A percentile compares a stretch with the other conserved stretches of the same genome.
Conservation (phyloP, 495 filamentous ascomycete species). For the Aspergillus coremiiformis region DNA sequence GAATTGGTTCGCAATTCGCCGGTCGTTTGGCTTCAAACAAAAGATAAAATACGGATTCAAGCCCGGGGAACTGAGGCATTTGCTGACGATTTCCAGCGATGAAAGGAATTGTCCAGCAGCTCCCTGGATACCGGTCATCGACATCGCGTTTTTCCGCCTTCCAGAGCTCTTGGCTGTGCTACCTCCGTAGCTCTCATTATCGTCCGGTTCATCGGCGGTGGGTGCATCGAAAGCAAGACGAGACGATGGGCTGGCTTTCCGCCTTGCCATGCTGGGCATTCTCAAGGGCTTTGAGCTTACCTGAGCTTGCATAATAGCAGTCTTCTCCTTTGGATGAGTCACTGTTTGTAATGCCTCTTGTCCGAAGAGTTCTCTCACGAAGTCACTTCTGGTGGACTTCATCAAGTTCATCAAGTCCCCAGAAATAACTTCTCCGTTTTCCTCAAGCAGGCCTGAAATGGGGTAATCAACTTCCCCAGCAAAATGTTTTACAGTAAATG, state of each 20-base stretch:
- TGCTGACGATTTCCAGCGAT: slow-evolving; percentile 80
- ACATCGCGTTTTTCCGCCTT: slow-evolving; percentile 33
- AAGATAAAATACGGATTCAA: slow-evolving; percentile 94
- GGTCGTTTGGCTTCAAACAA: slow-evolving; percentile 94
- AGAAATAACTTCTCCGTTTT: slow-evolving; percentile 92
- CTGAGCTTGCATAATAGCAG: slow-evolving; percentile 89
- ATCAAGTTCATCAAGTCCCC: slow-evolving; percentile 95
- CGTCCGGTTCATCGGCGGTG: slow-evolving; percentile 45
- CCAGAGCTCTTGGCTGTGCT: slow-evolving; percentile 28
- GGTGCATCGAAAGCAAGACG: slow-evolving; percentile 26
- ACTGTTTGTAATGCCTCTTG: slow-evolving; percentile 88
- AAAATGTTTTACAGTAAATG: slow-evolving; percentile 89
- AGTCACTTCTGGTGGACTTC: slow-evolving; percentile 75
- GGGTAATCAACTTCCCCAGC: slow-evolving; percentile 96
- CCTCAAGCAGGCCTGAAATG: slow-evolving; percentile 74
- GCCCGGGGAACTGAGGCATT: slow-evolving; percentile 69
- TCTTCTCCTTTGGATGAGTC: slow-evolving; percentile 81
- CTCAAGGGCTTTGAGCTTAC: slow-evolving; percentile 90
- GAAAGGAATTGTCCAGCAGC: slow-evolving; percentile 88
- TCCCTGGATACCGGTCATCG: slow-evolving; percentile 60
- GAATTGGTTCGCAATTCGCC: slow-evolving; percentile 95
- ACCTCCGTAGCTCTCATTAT: slow-evolving; percentile 42
- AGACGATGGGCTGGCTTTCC: slow-evolving; percentile 49
- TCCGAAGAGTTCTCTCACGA: slow-evolving; percentile 82
- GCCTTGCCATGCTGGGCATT: slow-evolving; percentile 84